Evolutionary conservation across 2,329 filamentous ascomycete species (phyloP).

Genomic region (Fusarium sororula): DNA sequence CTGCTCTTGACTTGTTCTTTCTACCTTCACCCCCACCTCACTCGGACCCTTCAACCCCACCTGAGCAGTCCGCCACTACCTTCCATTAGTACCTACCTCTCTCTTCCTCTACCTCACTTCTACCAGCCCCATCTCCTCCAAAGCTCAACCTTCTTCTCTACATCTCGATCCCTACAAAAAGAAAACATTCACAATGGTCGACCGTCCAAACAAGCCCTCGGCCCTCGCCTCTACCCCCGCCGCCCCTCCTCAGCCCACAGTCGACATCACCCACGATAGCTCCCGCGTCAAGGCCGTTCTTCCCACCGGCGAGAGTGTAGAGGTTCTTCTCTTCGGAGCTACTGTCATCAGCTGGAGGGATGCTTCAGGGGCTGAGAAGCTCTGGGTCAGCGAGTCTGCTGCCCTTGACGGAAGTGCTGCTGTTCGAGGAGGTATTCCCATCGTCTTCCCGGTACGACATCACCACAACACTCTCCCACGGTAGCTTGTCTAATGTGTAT

Average conservation of each 20-base stretch:
- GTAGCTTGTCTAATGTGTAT: neutral
- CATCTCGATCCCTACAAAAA: neutral
- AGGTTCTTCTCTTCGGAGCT: slow-evolving; percentile 88
- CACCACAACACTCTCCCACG: neutral
- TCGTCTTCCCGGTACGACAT: slow-evolving; percentile 83
- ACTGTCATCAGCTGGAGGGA: slow-evolving; percentile 96
- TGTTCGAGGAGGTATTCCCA: slow-evolving; percentile 88
- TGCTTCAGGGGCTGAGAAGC: slow-evolving; percentile 78
- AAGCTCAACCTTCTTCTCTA: neutral
- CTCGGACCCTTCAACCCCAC: slow-evolving; percentile 35
- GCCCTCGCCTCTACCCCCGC: slow-evolving; percentile 79
- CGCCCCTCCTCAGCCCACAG: slow-evolving; percentile 77
- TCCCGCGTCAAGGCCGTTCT: slow-evolving; percentile 80
- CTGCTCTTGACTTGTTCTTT: slow-evolving; percentile 1
- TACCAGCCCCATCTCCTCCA: slow-evolving; percentile 16
- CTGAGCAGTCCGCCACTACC: slow-evolving; percentile 20
- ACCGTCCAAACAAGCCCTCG: slow-evolving; percentile 84
- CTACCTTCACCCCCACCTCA: slow-evolving; percentile 28
- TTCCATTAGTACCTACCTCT: neutral
- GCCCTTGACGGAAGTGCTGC: slow-evolving; percentile 87
- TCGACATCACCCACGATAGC: slow-evolving; percentile 77
- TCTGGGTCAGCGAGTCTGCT: slow-evolving; percentile 85
- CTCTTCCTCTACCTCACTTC: neutral
- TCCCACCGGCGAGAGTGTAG: slow-evolving; percentile 85
- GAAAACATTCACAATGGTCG: slow-evolving; percentile 66